phyloP scores from a whole-genome alignment of 768 basidiomycete genomes.

The Cyclocybe cylindracea region DNA sequence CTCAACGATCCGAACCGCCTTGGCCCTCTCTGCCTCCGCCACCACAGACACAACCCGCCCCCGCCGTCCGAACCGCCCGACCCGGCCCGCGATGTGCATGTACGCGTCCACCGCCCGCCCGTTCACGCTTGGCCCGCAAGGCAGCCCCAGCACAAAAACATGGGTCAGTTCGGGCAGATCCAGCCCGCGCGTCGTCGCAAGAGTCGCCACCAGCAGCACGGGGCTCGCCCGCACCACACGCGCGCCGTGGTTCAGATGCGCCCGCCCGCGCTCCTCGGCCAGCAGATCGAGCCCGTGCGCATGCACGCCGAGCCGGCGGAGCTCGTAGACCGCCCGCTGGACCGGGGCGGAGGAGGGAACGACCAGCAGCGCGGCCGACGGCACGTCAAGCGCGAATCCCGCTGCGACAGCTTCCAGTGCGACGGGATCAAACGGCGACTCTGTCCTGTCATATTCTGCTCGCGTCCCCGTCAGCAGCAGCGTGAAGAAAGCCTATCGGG shows the following conservation, averaged over 20 bases:
- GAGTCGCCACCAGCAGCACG: constrained; percentile 65
- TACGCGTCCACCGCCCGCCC: constrained; percentile 58
- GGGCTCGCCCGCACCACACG: constrained; percentile 48
- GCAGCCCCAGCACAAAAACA: constrained; percentile 72
- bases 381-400: constrained; percentile 73
- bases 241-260: constrained; percentile 37
- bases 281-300: constrained; percentile 62
- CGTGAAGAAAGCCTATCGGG: constrained; percentile 7
- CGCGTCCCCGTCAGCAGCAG: constrained; percentile 13
- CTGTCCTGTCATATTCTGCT: constrained; percentile 44
- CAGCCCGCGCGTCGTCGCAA: constrained; percentile 70
- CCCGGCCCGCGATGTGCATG: constrained; percentile 71
- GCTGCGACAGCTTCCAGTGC: constrained; percentile 70
- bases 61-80: constrained; percentile 66
- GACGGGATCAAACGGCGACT: constrained; percentile 56
- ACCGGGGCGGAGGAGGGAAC: constrained; percentile 64
- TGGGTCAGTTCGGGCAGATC: constrained; percentile 73
- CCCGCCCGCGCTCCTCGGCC: constrained; percentile 40
- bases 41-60: constrained; percentile 72
- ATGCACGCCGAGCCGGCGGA: constrained; percentile 65
- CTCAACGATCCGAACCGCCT: constrained; percentile 45
- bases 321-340: constrained; percentile 61
- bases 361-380: constrained; percentile 67
- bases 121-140: constrained; percentile 41
- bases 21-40: constrained; percentile 34